Percentiles rank a stretch among this genome's conserved stretches.
Conservation (phyloP, 768 basidiomycete species). For the Chalciporus pseudorubinellus region DNA sequence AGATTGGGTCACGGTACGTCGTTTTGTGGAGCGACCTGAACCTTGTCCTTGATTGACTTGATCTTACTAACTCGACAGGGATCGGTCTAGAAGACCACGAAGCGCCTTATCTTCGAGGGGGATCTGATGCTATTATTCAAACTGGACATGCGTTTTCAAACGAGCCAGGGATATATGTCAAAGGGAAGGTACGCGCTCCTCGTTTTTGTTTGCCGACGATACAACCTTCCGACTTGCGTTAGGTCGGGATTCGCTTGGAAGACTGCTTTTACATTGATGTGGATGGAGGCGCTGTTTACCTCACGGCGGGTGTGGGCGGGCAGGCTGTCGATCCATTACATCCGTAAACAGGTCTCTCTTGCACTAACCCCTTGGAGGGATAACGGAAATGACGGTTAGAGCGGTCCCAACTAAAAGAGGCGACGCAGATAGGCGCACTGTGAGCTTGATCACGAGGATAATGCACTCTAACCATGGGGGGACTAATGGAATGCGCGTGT, state of each 20-base stretch:
- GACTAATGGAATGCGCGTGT: conserved; percentile 7
- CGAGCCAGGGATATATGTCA: conserved; percentile 78
- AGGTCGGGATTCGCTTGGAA: conserved; percentile 80
- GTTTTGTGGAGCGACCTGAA: conserved; percentile 5
- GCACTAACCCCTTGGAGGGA: conserved; percentile 12
- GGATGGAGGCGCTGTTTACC: conserved; percentile 50
- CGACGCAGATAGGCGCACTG: background rate
- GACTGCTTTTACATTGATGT: conserved; percentile 75
- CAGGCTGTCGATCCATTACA: conserved; percentile 41
- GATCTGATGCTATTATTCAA: conserved; percentile 54
- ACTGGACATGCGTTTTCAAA: conserved; percentile 76
- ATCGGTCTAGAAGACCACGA: conserved; percentile 87
- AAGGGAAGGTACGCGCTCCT: conserved; percentile 50
- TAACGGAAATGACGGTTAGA: conserved; percentile 22
- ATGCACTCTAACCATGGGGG: background rate
- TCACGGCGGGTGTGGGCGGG: conserved; percentile 67
- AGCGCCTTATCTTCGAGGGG: conserved; percentile 75
- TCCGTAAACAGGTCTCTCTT: conserved; percentile 26
- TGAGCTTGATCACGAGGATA: background rate
- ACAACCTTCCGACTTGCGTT: conserved; percentile 12
- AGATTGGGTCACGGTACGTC: conserved; percentile 71
- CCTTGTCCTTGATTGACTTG: conserved; percentile 16
- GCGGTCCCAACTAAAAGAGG: background rate
- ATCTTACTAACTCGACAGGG: conserved; percentile 41
- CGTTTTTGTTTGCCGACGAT: conserved; percentile 1